Percentiles rank a stretch among this genome's conserved stretches.
phyloP scores from a whole-genome alignment of 257 asterid genomes.

The Nicotiana attenuata region DNA sequence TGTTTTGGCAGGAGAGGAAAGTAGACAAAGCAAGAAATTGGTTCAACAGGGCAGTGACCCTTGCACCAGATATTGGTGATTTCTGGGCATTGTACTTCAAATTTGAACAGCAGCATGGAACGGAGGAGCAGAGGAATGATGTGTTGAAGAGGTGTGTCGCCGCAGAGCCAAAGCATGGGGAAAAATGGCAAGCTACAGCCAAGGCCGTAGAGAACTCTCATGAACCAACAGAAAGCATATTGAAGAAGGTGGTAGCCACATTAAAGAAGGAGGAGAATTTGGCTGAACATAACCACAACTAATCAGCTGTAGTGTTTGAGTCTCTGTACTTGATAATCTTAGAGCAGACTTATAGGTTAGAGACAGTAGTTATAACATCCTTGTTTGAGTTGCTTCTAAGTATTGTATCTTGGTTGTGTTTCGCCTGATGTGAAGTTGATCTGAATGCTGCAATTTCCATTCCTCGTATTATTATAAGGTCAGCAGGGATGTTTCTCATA shows the following conservation, averaged over 20 bases:
- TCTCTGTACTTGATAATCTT: conserved; percentile 2
- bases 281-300: conserved; percentile 45
- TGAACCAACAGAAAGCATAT: conserved; percentile 63
- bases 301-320: conserved; percentile 8
- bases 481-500: not conserved
- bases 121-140: conserved; percentile 65
- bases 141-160: conserved; percentile 64
- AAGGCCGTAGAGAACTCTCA: conserved; percentile 95
- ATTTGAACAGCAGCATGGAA: conserved; percentile 73
- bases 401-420: not conserved
- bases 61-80: conserved; percentile 84
- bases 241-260: conserved; percentile 82
- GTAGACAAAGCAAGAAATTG: conserved; percentile 70
- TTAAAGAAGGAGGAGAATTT: conserved; percentile 66
- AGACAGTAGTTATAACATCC: not conserved
- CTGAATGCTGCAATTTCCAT: not conserved
- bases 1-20: conserved; percentile 87
- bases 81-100: conserved; percentile 81
- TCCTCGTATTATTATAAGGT: not conserved
- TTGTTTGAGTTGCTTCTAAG: not conserved
- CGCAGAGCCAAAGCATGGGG: conserved; percentile 94
- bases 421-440: not conserved
- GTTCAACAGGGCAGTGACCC: conserved; percentile 71
- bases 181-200: conserved; percentile 72
- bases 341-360: not conserved